A percentile compares a stretch with the other conserved stretches of the same genome.
phyloP scores from a whole-genome alignment of 768 basidiomycete species.

The Tremella fuciformis region DNA sequence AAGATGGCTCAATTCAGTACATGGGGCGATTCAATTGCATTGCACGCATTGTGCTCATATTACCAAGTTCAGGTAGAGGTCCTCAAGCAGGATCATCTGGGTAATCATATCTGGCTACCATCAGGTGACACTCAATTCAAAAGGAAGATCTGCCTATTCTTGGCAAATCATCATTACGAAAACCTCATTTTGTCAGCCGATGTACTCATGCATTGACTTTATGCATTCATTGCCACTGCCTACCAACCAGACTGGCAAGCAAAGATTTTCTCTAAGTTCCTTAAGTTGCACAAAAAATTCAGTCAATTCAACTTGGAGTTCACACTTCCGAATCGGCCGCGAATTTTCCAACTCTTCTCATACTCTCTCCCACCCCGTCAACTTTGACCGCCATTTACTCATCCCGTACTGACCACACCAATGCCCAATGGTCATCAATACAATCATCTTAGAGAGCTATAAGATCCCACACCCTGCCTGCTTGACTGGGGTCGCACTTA shows the following conservation, averaged over 20 bases:
- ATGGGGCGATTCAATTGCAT: conserved; percentile 4
- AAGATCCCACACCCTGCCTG: background rate
- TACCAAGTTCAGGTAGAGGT: background rate
- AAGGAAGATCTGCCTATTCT: background rate
- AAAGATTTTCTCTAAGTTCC: too few species aligned
- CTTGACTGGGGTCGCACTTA: background rate
- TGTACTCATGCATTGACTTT: background rate
- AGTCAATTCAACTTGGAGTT: too few species aligned
- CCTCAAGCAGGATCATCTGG: conserved; percentile 1
- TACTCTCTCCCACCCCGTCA: background rate
- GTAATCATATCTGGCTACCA: background rate
- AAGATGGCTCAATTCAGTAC: background rate
- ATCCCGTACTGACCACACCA: background rate
- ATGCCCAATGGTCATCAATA: background rate
- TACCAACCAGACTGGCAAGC: too few species aligned
- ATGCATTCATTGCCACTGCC: background rate
- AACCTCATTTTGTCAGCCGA: background rate
- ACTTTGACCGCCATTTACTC: background rate
- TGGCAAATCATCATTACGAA: background rate
- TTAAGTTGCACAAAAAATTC: too few species aligned
- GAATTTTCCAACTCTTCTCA: background rate
- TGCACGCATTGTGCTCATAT: conserved; percentile 3
- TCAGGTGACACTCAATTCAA: background rate
- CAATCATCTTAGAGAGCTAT: background rate
- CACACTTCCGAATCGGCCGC: background rate